Evolutionary conservation across 139 green algal genomes (phyloP), one percentile per base, ranked within the genome.

Genomic region (Medakamo hakoo): DNA sequence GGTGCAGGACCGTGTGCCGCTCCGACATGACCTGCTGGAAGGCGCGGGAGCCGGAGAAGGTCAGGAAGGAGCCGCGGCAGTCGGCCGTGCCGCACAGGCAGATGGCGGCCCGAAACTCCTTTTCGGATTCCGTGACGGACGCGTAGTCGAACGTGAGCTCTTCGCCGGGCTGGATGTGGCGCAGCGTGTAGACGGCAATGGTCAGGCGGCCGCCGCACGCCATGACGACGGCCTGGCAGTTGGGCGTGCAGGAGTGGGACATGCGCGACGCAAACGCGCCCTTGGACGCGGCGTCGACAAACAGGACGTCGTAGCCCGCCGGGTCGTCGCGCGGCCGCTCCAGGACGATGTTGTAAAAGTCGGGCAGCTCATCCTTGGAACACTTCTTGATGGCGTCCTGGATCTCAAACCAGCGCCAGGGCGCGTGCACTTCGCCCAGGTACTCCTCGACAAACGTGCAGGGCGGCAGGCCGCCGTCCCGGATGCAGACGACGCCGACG

Each of bases 351-450:
- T 90, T 89, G 73, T 90, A 97, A 63, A 97, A 97, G 73, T 95
- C 87, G 16, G 86, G 84, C 59, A 95, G 75, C 63, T 88, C 82
- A 55, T 90, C 73, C 2, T 69, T 69, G 40, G 76, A 77, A 27
- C 67, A 68, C 40, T 26, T 29, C 20, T 18, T 52, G 0, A 64
- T 30, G 26, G 27, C 3, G 59, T 79, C 80, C 80, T 94, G 85
- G 58, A 94, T 86, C 75, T 97, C 90, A 66, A 92, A 94, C 90
- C 90, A 97, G 29, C 90, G 74, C 84, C 83, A 94, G 14, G 88
- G 87, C 18, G 78, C 76, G 71, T 96, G 89, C 40, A 95, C 73
- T 67, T 95, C 86, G 4, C 91, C 91, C 49, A 96, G 69, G 71
- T 97, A 97, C 75, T 95, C 83, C 64, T 94, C 79, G 19, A 97